Percentiles rank a stretch among this genome's conserved stretches.
Evolutionary conservation across 768 basidiomycete species (phyloP).

Genomic region (Serpula lacrymans): DNA sequence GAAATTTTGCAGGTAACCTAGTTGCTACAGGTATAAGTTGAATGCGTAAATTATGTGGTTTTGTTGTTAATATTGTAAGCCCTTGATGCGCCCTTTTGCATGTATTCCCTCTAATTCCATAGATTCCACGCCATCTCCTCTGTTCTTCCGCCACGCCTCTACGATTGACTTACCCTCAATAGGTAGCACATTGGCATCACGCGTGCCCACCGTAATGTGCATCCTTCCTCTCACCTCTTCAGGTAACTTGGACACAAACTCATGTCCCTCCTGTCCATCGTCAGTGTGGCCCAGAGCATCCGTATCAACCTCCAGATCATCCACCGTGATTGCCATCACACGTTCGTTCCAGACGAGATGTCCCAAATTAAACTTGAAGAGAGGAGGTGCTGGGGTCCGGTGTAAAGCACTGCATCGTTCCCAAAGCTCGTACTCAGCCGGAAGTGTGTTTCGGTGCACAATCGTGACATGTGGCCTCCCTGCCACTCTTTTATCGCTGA

Average conservation of each 20-base stretch:
- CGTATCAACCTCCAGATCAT: constrained; percentile 43
- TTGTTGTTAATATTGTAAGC: no score
- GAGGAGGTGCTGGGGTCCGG: constrained; percentile 34
- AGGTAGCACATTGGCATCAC: constrained; percentile 43
- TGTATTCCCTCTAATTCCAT: constrained; percentile 25
- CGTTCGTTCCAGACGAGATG: constrained; percentile 71
- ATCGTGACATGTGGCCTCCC: constrained; percentile 81
- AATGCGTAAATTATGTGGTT: no score
- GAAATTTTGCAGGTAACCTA: no score
- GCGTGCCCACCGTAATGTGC: constrained; percentile 89
- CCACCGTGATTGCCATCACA: constrained; percentile 79
- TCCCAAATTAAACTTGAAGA: constrained; percentile 60
- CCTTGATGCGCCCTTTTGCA: constrained; percentile 29
- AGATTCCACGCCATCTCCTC: constrained; percentile 22
- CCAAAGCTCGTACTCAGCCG: constrained; percentile 42
- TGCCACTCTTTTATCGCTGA: constrained; percentile 44
- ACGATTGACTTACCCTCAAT: constrained; percentile 74
- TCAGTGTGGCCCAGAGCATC: constrained; percentile 26
- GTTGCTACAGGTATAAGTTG: no score
- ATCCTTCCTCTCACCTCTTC: constrained; percentile 46
- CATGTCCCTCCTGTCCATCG: constrained; percentile 33
- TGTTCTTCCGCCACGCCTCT: constrained; percentile 43
- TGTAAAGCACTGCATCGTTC: constrained; percentile 19
- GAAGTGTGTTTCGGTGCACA: constrained; percentile 60
- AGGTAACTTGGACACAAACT: constrained; percentile 47